These are phyloP conservation scores for Podospora pseudoanserina DNA, from an alignment of 495 filamentous ascomycete species.

Conservation along the genomic window DNA sequence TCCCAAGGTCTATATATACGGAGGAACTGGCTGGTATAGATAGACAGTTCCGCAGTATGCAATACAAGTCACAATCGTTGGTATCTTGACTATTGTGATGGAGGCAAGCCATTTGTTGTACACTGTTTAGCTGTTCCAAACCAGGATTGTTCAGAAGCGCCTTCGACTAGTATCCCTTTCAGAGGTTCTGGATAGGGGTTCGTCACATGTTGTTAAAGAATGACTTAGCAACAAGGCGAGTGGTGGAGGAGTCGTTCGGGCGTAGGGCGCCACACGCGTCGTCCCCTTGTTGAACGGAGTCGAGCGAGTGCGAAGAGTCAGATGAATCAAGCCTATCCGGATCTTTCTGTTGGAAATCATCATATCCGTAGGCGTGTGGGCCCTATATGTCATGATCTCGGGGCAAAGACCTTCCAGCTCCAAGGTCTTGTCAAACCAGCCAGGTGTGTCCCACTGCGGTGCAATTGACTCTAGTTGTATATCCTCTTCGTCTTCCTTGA, in stretches of 20 bases:
- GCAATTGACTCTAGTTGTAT: background rate
- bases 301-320: constrained; percentile 28
- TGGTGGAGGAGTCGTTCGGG: constrained; percentile 27
- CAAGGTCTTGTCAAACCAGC: constrained; percentile 34
- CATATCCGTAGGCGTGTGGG: constrained; percentile 28
- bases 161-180: too few relatives aligned
- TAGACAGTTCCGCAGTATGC: too few relatives aligned
- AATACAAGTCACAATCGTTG: too few relatives aligned
- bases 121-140: too few relatives aligned
- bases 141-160: too few relatives aligned
- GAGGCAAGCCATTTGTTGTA: too few relatives aligned
- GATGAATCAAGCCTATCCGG: constrained; percentile 23
- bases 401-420: constrained; percentile 30
- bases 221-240: constrained; percentile 34
- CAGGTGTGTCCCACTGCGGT: constrained; percentile 23
- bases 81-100: too few relatives aligned
- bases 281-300: constrained; percentile 34
- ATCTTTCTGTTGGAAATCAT: constrained; percentile 30
- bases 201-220: constrained; percentile 15
- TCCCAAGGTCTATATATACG: too few relatives aligned
- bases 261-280: constrained; percentile 31
- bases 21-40: too few relatives aligned
- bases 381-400: constrained; percentile 18
- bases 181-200: too few relatives aligned
- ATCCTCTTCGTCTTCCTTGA: background rate